phyloP scores from a whole-genome alignment of 495 filamentous ascomycete genomes.

The Aspergillus bridgeri region DNA sequence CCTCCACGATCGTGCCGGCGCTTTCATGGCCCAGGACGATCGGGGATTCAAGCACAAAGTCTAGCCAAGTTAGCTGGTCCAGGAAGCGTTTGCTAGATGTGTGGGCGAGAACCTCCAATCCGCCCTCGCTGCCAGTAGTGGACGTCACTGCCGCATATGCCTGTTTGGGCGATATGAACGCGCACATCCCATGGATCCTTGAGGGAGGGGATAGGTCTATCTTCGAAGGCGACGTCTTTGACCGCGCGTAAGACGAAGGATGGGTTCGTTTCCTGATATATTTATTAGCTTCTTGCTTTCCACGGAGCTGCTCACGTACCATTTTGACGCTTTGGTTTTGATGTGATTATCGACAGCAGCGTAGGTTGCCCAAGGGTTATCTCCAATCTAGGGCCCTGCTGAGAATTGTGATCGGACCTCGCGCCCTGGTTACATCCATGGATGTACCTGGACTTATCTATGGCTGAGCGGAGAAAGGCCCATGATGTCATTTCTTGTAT shows the following conservation, averaged over 20 bases:
- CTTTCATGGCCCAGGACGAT: conserved; percentile 69
- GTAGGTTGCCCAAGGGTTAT: too few species aligned
- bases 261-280: conserved; percentile 22
- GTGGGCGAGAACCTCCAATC: conserved; percentile 49
- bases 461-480: too few species aligned
- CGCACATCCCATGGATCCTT: conserved; percentile 34
- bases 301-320: background rate
- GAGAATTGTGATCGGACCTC: too few species aligned
- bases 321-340: background rate
- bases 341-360: too few species aligned
- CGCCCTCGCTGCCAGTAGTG: conserved; percentile 78
- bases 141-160: conserved; percentile 47
- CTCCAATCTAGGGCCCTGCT: too few species aligned
- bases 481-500: too few species aligned
- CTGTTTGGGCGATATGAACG: conserved; percentile 40
- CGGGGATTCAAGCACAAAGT: conserved; percentile 66
- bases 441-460: too few species aligned
- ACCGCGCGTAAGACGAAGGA: conserved; percentile 38
- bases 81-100: too few species aligned
- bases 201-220: conserved; percentile 32
- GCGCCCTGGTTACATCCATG: too few species aligned
- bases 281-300: background rate
- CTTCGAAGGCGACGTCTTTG: conserved; percentile 34
- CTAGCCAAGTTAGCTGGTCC: conserved; percentile 9
- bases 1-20: conserved; percentile 50